Evolutionary conservation across 2,329 filamentous ascomycete genomes (phyloP).

Genomic region (Nemania abortiva): DNA sequence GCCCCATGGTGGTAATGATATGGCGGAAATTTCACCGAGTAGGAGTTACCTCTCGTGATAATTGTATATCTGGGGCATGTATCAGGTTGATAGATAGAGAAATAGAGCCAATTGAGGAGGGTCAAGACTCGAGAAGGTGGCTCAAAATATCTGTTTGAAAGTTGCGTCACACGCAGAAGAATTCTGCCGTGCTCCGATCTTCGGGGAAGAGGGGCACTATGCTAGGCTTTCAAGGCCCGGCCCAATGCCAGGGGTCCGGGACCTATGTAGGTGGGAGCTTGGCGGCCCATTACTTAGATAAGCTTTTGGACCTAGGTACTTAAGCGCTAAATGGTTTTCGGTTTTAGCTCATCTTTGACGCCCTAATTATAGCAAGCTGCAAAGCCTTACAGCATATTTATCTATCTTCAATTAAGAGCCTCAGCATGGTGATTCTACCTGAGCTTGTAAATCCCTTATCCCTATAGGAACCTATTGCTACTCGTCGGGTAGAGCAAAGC

Average conservation of each 20-base stretch:
- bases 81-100: slow-evolving; percentile 1
- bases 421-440: no score
- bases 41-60: slow-evolving; percentile 3
- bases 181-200: slow-evolving; percentile 12
- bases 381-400: no score
- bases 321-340: no score
- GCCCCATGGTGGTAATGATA: slow-evolving; percentile 20
- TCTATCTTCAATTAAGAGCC: no score
- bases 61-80: slow-evolving; percentile 5
- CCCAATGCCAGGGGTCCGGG: not conserved
- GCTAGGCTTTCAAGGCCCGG: not conserved
- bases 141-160: not conserved
- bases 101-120: slow-evolving; percentile 5
- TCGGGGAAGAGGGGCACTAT: slow-evolving; percentile 20
- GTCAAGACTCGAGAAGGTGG: not conserved
- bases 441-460: no score
- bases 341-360: no score
- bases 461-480: no score
- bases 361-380: no score
- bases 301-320: no score
- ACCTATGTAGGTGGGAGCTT: no score
- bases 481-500: no score
- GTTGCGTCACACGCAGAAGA: slow-evolving; percentile 14
- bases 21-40: slow-evolving; percentile 1
- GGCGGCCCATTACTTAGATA: no score